Conservation (phyloP, 257 asterid species). For the Penstemon davidsonii region DNA sequence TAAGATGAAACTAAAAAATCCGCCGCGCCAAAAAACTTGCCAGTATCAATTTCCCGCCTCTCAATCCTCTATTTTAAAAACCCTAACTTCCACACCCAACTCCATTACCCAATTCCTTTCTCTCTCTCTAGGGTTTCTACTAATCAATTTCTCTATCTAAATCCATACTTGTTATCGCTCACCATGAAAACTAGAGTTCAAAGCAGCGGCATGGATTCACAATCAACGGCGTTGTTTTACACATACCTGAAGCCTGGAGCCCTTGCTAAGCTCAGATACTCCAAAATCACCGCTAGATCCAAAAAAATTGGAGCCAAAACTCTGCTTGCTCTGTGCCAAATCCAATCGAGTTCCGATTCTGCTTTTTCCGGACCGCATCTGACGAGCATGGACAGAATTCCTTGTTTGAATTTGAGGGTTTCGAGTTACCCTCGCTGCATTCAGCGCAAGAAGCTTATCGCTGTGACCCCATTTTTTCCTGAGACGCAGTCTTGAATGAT, state of each 20-base stretch:
- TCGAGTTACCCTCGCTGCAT: conserved; percentile 48
- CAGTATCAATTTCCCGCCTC: conserved; percentile 63
- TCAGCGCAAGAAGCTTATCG: conserved; percentile 58
- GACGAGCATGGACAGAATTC: conserved; percentile 43
- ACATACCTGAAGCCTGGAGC: conserved; percentile 82
- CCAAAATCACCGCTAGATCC: conserved; percentile 68
- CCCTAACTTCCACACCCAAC: conserved; percentile 14
- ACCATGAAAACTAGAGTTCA: conserved; percentile 47
- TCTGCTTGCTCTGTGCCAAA: conserved; percentile 45
- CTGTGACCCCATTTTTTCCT: conserved; percentile 46
- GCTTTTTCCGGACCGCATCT: conserved; percentile 27
- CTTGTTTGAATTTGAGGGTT: conserved; percentile 52
- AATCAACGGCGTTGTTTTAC: conserved; percentile 37
- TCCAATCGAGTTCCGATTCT: conserved; percentile 34
- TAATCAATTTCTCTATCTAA: not conserved
- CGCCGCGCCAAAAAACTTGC: conserved; percentile 40
- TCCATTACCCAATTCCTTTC: not conserved
- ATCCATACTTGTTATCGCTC: not conserved
- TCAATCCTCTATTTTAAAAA: conserved; percentile 41
- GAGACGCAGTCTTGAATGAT: conserved; percentile 34
- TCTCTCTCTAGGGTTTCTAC: conserved; percentile 45
- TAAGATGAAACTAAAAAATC: conserved; percentile 27
- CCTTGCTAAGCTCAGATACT: conserved; percentile 67
- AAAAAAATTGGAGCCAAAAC: conserved; percentile 40
- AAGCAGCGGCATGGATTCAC: conserved; percentile 25